phyloP scores from a whole-genome alignment of 345 rosid species.

The Corymbia maculata region DNA sequence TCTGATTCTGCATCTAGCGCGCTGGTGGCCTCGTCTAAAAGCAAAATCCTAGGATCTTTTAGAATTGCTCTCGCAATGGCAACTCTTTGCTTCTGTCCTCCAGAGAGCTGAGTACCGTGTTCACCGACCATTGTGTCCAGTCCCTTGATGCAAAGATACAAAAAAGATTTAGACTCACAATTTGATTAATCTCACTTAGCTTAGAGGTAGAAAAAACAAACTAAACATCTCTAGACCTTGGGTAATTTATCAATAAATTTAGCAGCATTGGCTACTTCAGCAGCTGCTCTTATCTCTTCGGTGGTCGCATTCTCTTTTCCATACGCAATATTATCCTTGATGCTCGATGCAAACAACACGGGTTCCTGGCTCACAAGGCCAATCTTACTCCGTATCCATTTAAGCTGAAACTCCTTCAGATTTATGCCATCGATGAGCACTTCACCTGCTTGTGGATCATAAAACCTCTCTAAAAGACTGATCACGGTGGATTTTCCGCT shows the following conservation, averaged over 20 bases:
- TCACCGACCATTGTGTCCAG: slow-evolving; percentile 88
- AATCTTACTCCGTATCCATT: slow-evolving; percentile 20
- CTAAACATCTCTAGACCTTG: slow-evolving; percentile 6
- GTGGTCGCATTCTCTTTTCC: slow-evolving; percentile 23
- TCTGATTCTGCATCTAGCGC: slow-evolving; percentile 89
- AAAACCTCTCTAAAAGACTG: slow-evolving; percentile 1
- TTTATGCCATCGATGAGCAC: slow-evolving; percentile 24
- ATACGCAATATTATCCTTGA: slow-evolving; percentile 21
- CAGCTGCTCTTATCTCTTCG: slow-evolving; percentile 19
- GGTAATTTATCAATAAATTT: slow-evolving; percentile 31
- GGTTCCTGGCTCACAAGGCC: slow-evolving; percentile 33
- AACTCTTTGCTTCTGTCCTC: slow-evolving; percentile 94
- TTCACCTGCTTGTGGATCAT: slow-evolving; percentile 20
- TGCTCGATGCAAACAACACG: slow-evolving; percentile 14
- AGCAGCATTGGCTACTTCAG: slow-evolving; percentile 26
- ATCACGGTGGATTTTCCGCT: slow-evolving; percentile 19
- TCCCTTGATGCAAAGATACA: slow-evolving; percentile 22
- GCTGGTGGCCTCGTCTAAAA: slow-evolving; percentile 86
- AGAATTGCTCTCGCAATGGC: slow-evolving; percentile 86
- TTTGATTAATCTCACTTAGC: background rate
- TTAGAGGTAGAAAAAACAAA: background rate
- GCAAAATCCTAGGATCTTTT: slow-evolving; percentile 68
- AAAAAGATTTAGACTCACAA: background rate
- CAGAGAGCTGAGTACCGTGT: slow-evolving; percentile 87
- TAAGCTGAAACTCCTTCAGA: slow-evolving; percentile 19